A percentile compares a stretch with the other conserved stretches of the same genome.
Conservation (phyloP, 192 early-diverging fungal genomes). For the Obelidium mucronatum region DNA sequence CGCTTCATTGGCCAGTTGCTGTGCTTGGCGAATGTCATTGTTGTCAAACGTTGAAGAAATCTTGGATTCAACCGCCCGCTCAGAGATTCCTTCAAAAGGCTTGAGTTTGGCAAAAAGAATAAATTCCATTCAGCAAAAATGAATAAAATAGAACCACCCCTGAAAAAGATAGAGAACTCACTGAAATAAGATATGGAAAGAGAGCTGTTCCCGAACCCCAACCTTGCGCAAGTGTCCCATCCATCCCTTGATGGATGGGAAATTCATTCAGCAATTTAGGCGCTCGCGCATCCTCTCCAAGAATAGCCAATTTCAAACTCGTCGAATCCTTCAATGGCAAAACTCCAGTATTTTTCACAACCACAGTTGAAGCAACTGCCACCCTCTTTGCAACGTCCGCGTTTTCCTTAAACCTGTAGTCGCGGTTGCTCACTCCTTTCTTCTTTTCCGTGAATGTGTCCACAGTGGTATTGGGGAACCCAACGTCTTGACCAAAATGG, state of each 20-base stretch:
- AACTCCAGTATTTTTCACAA: constrained; percentile 49
- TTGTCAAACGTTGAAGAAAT: constrained; percentile 32
- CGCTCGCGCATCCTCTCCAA: constrained; percentile 57
- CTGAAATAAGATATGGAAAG: constrained; percentile 52
- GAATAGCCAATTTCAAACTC: constrained; percentile 39
- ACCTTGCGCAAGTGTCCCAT: constrained; percentile 48
- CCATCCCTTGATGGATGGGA: constrained; percentile 23
- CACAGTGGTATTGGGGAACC: constrained; percentile 7
- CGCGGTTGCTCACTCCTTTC: constrained; percentile 1
- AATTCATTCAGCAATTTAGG: constrained; percentile 35
- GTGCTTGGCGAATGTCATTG: constrained; percentile 15
- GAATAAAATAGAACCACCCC: too few relatives aligned
- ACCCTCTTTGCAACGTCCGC: constrained; percentile 39
- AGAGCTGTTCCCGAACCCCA: constrained; percentile 55
- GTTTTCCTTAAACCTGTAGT: constrained; percentile 37
- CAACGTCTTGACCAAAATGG: constrained; percentile 40
- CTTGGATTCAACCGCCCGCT: neutral
- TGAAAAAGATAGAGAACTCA: constrained; percentile 8
- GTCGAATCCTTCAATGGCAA: constrained; percentile 40
- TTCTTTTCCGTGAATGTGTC: neutral
- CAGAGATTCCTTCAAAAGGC: constrained; percentile 37
- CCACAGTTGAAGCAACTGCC: constrained; percentile 49
- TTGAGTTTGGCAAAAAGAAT: neutral
- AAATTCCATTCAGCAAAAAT: too few relatives aligned
- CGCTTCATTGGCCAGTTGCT: constrained; percentile 12